Conservation (phyloP, 1,284 basidiomycete species). For the Malassezia psittaci region DNA sequence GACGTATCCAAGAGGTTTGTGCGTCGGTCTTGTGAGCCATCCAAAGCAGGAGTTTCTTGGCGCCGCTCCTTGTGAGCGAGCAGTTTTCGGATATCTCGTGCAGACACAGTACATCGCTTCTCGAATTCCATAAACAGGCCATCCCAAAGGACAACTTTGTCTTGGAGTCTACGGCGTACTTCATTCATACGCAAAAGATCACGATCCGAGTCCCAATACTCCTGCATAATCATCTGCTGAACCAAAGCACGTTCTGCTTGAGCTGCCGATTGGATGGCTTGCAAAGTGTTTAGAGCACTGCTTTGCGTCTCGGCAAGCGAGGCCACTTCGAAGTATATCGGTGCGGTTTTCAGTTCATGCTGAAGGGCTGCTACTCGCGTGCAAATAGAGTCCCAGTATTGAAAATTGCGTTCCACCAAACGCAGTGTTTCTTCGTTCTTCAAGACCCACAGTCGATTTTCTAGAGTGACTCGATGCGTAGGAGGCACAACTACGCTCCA, state of each 20-base stretch:
- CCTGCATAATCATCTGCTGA: constrained; percentile 60
- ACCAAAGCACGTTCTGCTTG: constrained; percentile 55
- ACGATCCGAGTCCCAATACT: constrained; percentile 52
- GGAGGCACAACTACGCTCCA: constrained; percentile 79
- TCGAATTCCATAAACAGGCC: constrained; percentile 60
- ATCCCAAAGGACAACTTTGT: constrained; percentile 94
- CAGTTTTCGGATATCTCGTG: constrained; percentile 47
- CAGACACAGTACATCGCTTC: constrained; percentile 50
- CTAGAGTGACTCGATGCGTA: constrained; percentile 67
- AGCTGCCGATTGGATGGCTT: constrained; percentile 22
- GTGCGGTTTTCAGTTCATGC: constrained; percentile 21
- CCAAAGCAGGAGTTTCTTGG: not conserved
- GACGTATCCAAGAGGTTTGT: not conserved
- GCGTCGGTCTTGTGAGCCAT: constrained; percentile 1
- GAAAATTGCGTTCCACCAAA: constrained; percentile 62
- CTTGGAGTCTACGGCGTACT: constrained; percentile 75
- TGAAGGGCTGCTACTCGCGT: constrained; percentile 53
- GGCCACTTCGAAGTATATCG: not conserved
- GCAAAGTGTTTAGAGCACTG: constrained; percentile 23
- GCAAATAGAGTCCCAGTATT: constrained; percentile 55
- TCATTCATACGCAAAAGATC: constrained; percentile 81
- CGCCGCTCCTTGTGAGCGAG: constrained; percentile 49
- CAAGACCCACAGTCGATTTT: constrained; percentile 72
- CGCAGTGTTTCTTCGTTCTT: constrained; percentile 80
- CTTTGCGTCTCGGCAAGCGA: constrained; percentile 25